Base-by-base conservation (phyloP, 2,329 filamentous ascomycete species). In the Colletotrichum sp. region DNA sequence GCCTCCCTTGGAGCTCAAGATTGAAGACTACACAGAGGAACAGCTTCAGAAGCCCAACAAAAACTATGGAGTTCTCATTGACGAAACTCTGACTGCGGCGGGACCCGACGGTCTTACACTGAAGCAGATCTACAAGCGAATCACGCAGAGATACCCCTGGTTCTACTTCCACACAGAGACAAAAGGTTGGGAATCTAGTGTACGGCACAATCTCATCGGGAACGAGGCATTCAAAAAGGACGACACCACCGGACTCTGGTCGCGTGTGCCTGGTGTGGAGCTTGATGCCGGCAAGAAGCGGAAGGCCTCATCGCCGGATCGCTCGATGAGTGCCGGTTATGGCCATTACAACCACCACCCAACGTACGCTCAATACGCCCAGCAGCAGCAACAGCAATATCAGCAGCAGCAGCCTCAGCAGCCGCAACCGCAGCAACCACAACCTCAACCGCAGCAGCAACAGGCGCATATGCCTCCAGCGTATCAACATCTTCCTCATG, bases 121-220 rank as follows among this genome's bases (percentile, higher is more conserved):
- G 62, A 92, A 92, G 82, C 90, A 92, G 82, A 92, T 92, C 71
- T 92, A 92, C 83, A 92, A 92, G 82, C 86, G 90, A 65, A 92
- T 92, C 69, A 90, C 89, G 78, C 85, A 87, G 75, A 87, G 86
- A 78, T 92, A 92, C 78, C 90, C 90, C 12, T 92, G 89, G 86
- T 92, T 90, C 78, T 90, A 89, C 78, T 92, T 92, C 79, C 87
- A 86, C 70, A 90, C 90, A 21, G 90, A 91, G 80, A 92, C 91
- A 8, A 92, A 92, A 80, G 91, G 91, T n/a, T 92, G 91, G 91
- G 90, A 92, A 81, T 92, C 90, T 78, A 92, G 90, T 79, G 91
- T 92, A n/a, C 89, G 91, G 1, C 91, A 92, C 79, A 92, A 92
- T 72, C 86, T 92, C 32, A 91, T 92, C 78, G 90, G 90, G 4